Evolutionary conservation across 345 rosid genomes (phyloP), one percentile per base, ranked within the genome.

Genomic region (Brassica rapa): DNA sequence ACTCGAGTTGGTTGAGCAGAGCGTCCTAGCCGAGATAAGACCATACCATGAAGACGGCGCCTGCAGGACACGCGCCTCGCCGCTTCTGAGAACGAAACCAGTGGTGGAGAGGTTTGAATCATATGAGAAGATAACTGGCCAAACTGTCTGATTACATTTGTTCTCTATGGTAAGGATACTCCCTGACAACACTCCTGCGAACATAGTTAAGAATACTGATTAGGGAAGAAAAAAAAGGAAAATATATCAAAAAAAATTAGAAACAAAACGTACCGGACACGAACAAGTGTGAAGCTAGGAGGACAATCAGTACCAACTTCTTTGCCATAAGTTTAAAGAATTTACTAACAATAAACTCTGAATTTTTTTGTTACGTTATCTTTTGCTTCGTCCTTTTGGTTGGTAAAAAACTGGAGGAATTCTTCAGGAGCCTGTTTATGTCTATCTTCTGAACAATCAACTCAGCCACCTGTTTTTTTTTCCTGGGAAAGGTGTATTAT

Each of bases 41-140:
- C 80, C 80, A n/a, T 4, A 24, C 80, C 80, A 77, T 62, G 80
- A 62, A 27, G 80, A 77, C 59, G 69, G 74, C 2, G 75, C 75
- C 0, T 35, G 56, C 15, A 77, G 1, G 9, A 2, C 15, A 70
- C 80, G 80, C 2, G 57, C 4, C 80, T 77, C 80, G 0, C 57
- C 75, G 11, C 9, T 62, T 25, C 0, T 62, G 43, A 77, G 80
- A 70, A 41, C 1, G 37, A 77, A 77, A 12, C 80, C 80, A 0
- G 75, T 70, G 39, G 80, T 11, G 41, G 75, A 77, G 32, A 77
- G 29, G 0, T 70, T 16, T 49, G 80, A 70, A 0, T 6, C 0
- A 27, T 25, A 77, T 77, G 80, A 70, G 43, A 0, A 77, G 9
- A 77, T 11, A 11, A 70, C 80, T 70, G 80, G 75, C 80, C 80